phyloP scores from a whole-genome alignment of 768 basidiomycete species.

The Clathrus columnatus region DNA sequence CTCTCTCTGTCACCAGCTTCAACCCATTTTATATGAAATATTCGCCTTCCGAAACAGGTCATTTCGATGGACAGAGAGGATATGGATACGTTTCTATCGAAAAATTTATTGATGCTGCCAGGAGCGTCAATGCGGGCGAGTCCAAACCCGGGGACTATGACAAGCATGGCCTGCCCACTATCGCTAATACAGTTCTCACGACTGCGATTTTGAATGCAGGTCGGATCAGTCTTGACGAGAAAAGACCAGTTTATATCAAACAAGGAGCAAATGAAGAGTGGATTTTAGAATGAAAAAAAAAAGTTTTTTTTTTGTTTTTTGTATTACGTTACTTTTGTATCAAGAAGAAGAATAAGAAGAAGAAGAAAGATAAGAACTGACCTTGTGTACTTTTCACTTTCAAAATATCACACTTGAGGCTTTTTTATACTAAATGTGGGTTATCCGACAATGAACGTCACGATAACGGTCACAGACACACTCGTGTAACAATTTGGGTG shows the following conservation, averaged over 20 bases:
- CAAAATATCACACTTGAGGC: too few relatives aligned
- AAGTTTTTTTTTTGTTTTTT: too few relatives aligned
- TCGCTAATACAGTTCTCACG: constrained; percentile 78
- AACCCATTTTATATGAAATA: constrained; percentile 98
- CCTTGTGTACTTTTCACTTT: too few relatives aligned
- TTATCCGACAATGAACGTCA: constrained; percentile 13
- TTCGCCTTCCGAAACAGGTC: constrained; percentile 81
- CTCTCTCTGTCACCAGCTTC: constrained; percentile 27
- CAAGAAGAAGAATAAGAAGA: background rate
- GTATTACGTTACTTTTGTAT: constrained; percentile 6
- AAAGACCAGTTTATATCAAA: constrained; percentile 71
- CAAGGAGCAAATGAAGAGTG: constrained; percentile 48
- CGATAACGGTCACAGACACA: constrained; percentile 13
- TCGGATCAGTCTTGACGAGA: constrained; percentile 84
- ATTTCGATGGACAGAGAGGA: constrained; percentile 90
- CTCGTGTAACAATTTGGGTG: background rate
- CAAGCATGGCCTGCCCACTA: constrained; percentile 72
- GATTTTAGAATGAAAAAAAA: constrained; percentile 51
- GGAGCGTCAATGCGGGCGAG: constrained; percentile 64
- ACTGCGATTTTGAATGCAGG: constrained; percentile 89
- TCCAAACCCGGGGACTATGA: constrained; percentile 69
- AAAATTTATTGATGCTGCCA: constrained; percentile 81
- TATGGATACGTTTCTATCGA: constrained; percentile 91
- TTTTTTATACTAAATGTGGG: constrained; percentile 1
- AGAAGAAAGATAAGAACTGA: too few relatives aligned